Conservation (phyloP, 225 moss, liverwort and hornwort genomes). For the Bryoerythrophyllum caledonicum region DNA sequence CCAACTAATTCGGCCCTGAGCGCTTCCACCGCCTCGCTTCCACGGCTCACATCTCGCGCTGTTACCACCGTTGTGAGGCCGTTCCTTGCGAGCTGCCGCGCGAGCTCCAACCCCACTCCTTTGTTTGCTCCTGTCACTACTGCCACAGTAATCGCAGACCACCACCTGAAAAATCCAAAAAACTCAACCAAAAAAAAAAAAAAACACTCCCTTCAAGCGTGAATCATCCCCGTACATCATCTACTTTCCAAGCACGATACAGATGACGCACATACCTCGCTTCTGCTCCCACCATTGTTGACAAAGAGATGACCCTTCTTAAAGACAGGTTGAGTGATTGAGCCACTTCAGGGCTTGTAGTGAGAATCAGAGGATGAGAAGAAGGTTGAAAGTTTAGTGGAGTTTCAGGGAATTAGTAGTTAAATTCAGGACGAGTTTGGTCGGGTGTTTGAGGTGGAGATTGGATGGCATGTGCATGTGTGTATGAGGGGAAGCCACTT, state of each 20-base stretch:
- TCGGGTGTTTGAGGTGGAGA: too few relatives aligned
- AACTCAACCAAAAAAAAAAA: background rate
- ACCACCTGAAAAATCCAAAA: slow-evolving; percentile 31
- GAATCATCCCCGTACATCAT: too few relatives aligned
- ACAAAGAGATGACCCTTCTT: background rate
- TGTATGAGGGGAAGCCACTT: too few relatives aligned
- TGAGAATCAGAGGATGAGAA: too few relatives aligned
- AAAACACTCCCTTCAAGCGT: too few relatives aligned
- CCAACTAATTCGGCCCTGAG: slow-evolving; percentile 23
- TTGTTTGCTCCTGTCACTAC: slow-evolving; percentile 50
- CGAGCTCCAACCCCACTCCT: slow-evolving; percentile 48
- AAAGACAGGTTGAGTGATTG: too few relatives aligned
- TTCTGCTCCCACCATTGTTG: background rate
- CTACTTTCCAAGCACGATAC: background rate
- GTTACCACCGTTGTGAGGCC: slow-evolving; percentile 50
- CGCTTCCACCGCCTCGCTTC: slow-evolving; percentile 34
- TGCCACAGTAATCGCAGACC: slow-evolving; percentile 47
- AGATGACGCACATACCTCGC: background rate
- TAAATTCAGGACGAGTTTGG: too few relatives aligned
- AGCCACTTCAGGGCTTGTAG: too few relatives aligned
- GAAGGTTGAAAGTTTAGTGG: too few relatives aligned
- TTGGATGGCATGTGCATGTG: too few relatives aligned
- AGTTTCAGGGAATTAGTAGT: too few relatives aligned
- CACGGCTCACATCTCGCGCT: slow-evolving; percentile 36
- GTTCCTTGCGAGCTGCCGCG: slow-evolving; percentile 38